Evolutionary conservation across 2,329 filamentous ascomycete species (phyloP).

Genomic region (Cercospora brassicicola): DNA sequence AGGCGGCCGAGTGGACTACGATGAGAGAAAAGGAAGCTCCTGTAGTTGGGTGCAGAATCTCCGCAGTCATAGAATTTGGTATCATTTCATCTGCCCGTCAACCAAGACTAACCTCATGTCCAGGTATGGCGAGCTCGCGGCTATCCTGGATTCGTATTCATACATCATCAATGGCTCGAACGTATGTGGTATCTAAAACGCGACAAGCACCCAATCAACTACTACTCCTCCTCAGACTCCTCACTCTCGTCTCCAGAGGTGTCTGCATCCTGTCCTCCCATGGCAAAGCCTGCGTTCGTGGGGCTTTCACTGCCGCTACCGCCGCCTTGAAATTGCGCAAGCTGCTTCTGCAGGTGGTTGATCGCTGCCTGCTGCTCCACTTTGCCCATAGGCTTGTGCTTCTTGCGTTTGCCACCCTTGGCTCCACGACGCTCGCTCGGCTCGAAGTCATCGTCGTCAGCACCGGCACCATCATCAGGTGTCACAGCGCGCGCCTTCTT

Average conservation of each 20-base stretch:
- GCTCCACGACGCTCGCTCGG: slow-evolving; percentile 34
- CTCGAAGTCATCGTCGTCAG: slow-evolving; percentile 53
- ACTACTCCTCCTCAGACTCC: slow-evolving; percentile 41
- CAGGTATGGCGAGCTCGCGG: not conserved
- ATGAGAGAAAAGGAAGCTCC: not conserved
- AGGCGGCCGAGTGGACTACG: not conserved
- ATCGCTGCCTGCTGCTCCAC: slow-evolving; percentile 69
- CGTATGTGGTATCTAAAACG: slow-evolving; percentile 6
- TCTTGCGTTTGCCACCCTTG: slow-evolving; percentile 57
- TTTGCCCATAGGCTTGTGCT: slow-evolving; percentile 77
- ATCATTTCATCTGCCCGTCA: slow-evolving; percentile 4
- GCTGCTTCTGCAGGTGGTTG: slow-evolving; percentile 60
- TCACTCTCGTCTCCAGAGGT: slow-evolving; percentile 39
- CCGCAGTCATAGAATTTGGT: not conserved
- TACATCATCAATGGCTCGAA: slow-evolving; percentile 18
- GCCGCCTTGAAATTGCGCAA: slow-evolving; percentile 42
- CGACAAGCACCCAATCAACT: not conserved
- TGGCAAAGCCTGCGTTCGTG: slow-evolving; percentile 22
- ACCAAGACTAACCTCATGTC: slow-evolving; percentile 1
- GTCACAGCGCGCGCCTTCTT: slow-evolving; percentile 29
- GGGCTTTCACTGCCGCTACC: slow-evolving; percentile 30
- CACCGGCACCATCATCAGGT: slow-evolving; percentile 39
- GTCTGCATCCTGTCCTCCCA: slow-evolving; percentile 23
- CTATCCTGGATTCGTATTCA: slow-evolving; percentile 8
- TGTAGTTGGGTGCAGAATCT: not conserved